These are phyloP conservation scores for Verticillium klebahnii DNA, from an alignment of 2,329 filamentous ascomycete species.

Conservation along the genomic window DNA sequence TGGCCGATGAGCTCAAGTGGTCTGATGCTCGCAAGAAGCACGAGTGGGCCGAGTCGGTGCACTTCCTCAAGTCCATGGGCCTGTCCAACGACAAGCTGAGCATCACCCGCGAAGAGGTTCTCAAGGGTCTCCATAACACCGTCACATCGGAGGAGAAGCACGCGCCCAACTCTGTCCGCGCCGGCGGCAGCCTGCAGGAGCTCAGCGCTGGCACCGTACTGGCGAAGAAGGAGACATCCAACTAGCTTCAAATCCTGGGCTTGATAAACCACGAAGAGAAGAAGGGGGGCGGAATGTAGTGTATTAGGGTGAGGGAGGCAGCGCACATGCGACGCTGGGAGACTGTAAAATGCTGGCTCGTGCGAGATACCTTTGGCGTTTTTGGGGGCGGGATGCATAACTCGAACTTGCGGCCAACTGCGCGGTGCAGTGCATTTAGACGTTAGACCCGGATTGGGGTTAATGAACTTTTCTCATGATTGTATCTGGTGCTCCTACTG, in stretches of 20 bases:
- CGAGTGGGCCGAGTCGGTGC: slow-evolving; percentile 49
- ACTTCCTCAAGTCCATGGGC: slow-evolving; percentile 41
- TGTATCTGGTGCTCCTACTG: not conserved
- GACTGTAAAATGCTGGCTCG: not conserved
- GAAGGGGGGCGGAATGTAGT: not conserved
- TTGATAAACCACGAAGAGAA: not conserved
- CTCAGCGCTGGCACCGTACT: slow-evolving; percentile 1
- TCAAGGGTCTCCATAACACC: slow-evolving; percentile 7
- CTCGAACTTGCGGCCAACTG: not conserved
- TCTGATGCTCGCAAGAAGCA: slow-evolving; percentile 49
- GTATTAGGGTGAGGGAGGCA: not conserved
- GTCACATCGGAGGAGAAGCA: slow-evolving; percentile 3
- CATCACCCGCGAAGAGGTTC: slow-evolving; percentile 23
- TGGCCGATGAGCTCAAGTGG: slow-evolving; percentile 67
- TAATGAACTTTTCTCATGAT: not conserved
- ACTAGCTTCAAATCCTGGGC: not conserved
- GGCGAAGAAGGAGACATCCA: not conserved
- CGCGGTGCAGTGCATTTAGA: not conserved
- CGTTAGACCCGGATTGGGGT: not conserved
- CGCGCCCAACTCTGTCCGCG: not conserved
- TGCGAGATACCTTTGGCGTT: not conserved
- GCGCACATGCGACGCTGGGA: not conserved
- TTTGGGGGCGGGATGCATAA: not conserved
- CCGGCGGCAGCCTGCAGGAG: not conserved
- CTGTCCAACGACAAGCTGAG: slow-evolving; percentile 22